phyloP scores from a whole-genome alignment of 169 alveolate genomes.

The Plasmodium malariae region DNA sequence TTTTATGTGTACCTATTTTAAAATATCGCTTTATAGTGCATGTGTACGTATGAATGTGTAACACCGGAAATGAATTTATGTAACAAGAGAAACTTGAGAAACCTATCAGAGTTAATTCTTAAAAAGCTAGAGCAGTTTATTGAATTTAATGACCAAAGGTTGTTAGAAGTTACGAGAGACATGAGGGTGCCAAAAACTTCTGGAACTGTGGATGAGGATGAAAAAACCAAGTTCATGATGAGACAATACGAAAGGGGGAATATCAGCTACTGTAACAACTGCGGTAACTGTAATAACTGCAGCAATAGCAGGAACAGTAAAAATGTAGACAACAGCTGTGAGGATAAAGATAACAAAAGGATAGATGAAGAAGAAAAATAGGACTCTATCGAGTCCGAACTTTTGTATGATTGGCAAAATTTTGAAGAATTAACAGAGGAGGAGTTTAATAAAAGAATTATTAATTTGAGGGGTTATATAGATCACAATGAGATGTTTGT shows the following conservation, averaged over 20 bases:
- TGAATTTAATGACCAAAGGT: neutral
- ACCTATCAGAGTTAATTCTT: neutral
- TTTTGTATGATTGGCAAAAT: neutral
- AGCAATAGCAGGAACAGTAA: neutral
- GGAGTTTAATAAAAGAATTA: conserved; percentile 9
- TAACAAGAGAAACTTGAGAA: neutral
- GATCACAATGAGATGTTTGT: neutral
- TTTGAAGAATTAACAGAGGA: conserved; percentile 24
- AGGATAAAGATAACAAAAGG: neutral
- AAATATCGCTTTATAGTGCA: neutral
- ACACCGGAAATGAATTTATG: neutral
- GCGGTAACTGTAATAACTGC: neutral
- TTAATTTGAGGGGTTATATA: neutral
- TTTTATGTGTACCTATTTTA: too few species aligned
- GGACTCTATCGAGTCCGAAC: neutral
- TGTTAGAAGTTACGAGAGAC: neutral
- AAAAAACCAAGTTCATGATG: neutral
- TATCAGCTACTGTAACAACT: neutral
- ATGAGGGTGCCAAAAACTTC: neutral
- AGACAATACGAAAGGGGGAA: neutral
- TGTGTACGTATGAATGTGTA: neutral
- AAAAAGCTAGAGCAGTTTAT: neutral
- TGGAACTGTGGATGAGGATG: neutral
- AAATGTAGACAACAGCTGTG: neutral
- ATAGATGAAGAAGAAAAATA: neutral